These are phyloP conservation scores for Aspergillus arachidicola DNA, from an alignment of 2,329 filamentous ascomycete genomes.

Conservation along the genomic window DNA sequence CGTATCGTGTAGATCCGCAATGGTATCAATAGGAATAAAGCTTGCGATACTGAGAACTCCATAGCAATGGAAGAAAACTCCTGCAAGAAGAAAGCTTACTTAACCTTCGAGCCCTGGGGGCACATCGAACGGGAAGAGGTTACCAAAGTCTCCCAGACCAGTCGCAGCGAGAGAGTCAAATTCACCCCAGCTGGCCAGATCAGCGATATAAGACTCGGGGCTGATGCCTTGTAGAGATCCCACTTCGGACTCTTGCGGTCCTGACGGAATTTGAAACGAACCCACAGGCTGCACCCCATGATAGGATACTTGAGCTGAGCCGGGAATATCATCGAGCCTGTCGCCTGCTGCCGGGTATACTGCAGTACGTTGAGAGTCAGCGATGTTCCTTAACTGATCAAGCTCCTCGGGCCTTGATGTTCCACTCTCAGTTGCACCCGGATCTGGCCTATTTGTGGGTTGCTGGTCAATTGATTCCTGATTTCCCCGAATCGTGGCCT, in stretches of 20 bases:
- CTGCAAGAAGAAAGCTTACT: neutral
- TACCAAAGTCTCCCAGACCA: slow-evolving; percentile 21
- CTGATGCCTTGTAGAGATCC: slow-evolving; percentile 18
- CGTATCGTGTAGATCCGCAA: too few relatives aligned
- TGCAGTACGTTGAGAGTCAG: neutral
- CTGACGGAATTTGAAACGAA: neutral
- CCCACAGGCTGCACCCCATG: neutral
- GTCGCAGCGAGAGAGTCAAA: slow-evolving; percentile 32
- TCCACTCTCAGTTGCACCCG: neutral
- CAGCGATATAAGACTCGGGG: slow-evolving; percentile 18
- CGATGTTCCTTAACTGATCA: neutral
- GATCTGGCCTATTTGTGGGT: slow-evolving; percentile 9
- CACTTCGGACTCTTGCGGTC: slow-evolving; percentile 11
- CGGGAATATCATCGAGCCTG: neutral
- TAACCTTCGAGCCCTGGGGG: neutral
- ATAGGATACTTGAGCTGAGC: neutral
- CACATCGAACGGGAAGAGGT: slow-evolving; percentile 10
- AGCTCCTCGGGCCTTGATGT: neutral
- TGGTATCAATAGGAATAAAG: too few relatives aligned
- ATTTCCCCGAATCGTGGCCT: slow-evolving; percentile 3
- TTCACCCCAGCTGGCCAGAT: slow-evolving; percentile 30
- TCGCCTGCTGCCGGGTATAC: neutral
- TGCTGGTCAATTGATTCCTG: neutral
- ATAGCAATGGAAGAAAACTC: neutral
- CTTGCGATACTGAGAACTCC: too few relatives aligned